Base-by-base conservation (phyloP, 140 eudicot species). In the Flaveria floridana region DNA sequence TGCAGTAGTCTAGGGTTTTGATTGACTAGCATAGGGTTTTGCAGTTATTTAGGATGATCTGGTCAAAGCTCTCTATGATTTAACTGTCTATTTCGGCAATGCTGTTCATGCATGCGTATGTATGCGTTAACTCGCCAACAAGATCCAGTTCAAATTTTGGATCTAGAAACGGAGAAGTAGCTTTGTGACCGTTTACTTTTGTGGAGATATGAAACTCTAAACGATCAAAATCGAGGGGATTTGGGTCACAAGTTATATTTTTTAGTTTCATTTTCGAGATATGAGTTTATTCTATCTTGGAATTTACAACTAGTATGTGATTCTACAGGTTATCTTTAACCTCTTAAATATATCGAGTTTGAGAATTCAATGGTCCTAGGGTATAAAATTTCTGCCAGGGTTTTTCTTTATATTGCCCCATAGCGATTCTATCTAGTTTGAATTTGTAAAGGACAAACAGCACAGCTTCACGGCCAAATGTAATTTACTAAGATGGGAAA, bases 101-200 rank as follows among this genome's bases (percentile, higher is more conserved):
- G 72, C 10, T 48, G 11, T 30, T 11, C 11, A 19, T 16, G 71
- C 48, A 64, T 48, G 26, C 4, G 23, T 6, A 46, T 71, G 75
- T 70, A 5, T 57, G 15, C 13, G 68, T 14, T 53, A 18, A 8
- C 51, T 51, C 6, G 26, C 1, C 12, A 5, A 30, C 59, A 28
- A 21, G 30, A 8, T 65, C 58, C 13, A 65, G 4, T 34, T 65
- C 48, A 65, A 8, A 30, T 25, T 44, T 75, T 48, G 41, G 51
- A 19, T 46, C 8, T 48, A 28, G 71, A 70, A 48, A 58, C 26
- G 30, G 71, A 47, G 19, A 6, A 77, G 81, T 69, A 69, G 76
- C 59, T 42, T 59, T 0, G n/a, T 62, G 72, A 42, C 5, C 9
- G 12, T 12, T 53, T 28, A 41, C n/a, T 56, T 68, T 25, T 16